Base-by-base conservation (phyloP, 192 early-diverging fungal genomes). In the Chytriomyces sp. region DNA sequence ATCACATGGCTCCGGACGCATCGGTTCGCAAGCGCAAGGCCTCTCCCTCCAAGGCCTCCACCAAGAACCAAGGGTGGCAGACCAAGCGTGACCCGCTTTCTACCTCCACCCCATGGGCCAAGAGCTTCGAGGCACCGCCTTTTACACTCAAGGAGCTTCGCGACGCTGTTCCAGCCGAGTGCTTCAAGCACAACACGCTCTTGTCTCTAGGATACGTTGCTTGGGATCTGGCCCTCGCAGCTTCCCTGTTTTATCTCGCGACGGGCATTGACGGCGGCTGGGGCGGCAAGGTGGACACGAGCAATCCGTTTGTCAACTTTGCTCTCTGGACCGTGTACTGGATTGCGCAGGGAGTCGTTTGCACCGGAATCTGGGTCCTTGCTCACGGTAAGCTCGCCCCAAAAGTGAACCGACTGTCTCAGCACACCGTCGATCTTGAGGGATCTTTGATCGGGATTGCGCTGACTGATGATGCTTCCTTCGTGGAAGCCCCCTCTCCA, bases 121-220 rank as follows among this genome's bases (percentile, higher is more conserved):
- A 57, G 30, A 30, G n/a, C 19, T 57, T 26, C 30, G n/a, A 57
- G 30, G 55, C 72, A 37, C 78, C 78, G 36, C 25, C 39, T 12
- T 92, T 96, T 74, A 93, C 91, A 41, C 85, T 98, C 81, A 96
- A 96, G 84, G 91, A 95, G 77, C 86, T 98, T 73, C 91, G 93
- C 64, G 92, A 92, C 68, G 84, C 85, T 70, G 87, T 98, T n/a
- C 96, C 96, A 32, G 90, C 91, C 54, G 94, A 98, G 76, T 96
- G 93, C 84, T 98, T 96, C 76, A 83, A 94, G 80, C 89, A 94
- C 73, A 85, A 89, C 69, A 90, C 91, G 2, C 78, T 94, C 52
- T 79, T 82, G 41, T 94, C 93, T 32, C 89, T 95, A 76, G 78
- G 77, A 68, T 93, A 94, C 84, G 85, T 96, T 4, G 72, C 83